Evolutionary conservation across 2,329 filamentous ascomycete genomes (phyloP), one percentile per base, ranked within the genome.

Genomic region (Cryphonectria nitschkei): DNA sequence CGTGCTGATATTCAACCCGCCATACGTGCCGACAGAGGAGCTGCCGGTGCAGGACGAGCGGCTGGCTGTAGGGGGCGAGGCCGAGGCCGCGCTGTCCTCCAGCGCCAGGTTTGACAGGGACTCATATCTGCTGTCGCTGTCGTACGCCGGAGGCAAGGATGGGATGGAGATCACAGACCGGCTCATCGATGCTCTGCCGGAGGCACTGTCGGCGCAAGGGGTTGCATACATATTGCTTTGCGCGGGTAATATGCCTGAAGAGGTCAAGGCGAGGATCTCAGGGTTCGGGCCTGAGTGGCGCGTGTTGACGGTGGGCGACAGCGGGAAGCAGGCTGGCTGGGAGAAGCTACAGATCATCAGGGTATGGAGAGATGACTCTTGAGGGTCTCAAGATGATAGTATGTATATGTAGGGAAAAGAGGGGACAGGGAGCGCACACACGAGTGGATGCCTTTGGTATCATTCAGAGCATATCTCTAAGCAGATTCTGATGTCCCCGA

Each of bases 101-200:
- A 56, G 81, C 70, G 75, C 76, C 7, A 77, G 81, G 13, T 97
- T 94, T 75, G 93, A 95, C 69, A 88, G 90, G 70, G 94, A 98
- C 77, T 95, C 93, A 39, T 91, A 94, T 77, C 85, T 98, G 68
- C 87, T 98, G 34, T 90, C 92, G 54, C 84, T 98, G 64, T 93
- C 94, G 4, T 98, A 97, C 79, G 95, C 94, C 0, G 96, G 96
- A 37, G 96, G 96, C 0, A 82, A 83, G 41, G 92, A 98, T 79
- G 96, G 96, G 7, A 99, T 99, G 95, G 94, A 97, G 82, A 94
- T 92, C 37, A 99, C 95, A 62, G 88, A 95, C 73, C 86, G 93
- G 56, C 83, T 99, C 74, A 83, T 99, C 54, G 87, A 88, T 13
- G 84, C 87, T 46, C 81, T 99, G 74, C 91, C 93, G 0, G 78